A percentile compares a stretch with the other conserved stretches of the same genome.
Conservation (phyloP, 805 yeast genomes). For the Myxozyma kluyveri region DNA sequence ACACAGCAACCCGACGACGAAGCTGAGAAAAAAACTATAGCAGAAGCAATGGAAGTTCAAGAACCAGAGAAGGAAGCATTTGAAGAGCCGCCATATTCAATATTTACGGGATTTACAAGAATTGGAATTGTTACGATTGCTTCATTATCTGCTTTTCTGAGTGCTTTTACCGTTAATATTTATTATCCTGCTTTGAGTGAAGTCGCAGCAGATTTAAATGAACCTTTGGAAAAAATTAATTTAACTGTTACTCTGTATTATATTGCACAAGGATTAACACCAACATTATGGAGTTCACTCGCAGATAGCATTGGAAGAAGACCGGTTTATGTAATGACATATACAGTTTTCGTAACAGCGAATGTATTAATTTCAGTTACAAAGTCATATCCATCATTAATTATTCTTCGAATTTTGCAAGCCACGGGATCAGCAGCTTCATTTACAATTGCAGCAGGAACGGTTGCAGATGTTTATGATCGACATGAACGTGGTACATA, state of each 20-base stretch:
- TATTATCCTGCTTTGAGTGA: slow-evolving; percentile 75
- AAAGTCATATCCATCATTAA: slow-evolving; percentile 52
- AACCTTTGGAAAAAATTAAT: slow-evolving; percentile 58
- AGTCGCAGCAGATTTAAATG: slow-evolving; percentile 53
- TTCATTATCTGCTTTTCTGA: slow-evolving; percentile 58
- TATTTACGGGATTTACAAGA: background rate
- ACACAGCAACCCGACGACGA: no score
- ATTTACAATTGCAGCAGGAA: slow-evolving; percentile 65
- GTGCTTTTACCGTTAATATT: slow-evolving; percentile 70
- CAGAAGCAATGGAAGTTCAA: background rate
- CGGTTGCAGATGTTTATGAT: slow-evolving; percentile 70
- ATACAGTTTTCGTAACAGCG: slow-evolving; percentile 56
- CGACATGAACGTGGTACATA: slow-evolving; percentile 66
- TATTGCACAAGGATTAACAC: slow-evolving; percentile 71
- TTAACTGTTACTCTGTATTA: slow-evolving; percentile 75
- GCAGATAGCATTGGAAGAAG: slow-evolving; percentile 75
- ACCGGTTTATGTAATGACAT: slow-evolving; percentile 57
- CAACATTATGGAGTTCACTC: slow-evolving; percentile 61
- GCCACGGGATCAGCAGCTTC: slow-evolving; percentile 77
- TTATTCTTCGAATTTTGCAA: slow-evolving; percentile 69
- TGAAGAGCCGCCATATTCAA: slow-evolving; percentile 2
- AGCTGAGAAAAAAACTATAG: no score
- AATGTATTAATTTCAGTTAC: slow-evolving; percentile 65
- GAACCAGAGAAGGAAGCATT: background rate
- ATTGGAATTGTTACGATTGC: slow-evolving; percentile 17